Percentiles rank a stretch among this genome's conserved stretches.
Conservation (phyloP, 2,329 filamentous ascomycete species). For the Acrodontium crateriforme region DNA sequence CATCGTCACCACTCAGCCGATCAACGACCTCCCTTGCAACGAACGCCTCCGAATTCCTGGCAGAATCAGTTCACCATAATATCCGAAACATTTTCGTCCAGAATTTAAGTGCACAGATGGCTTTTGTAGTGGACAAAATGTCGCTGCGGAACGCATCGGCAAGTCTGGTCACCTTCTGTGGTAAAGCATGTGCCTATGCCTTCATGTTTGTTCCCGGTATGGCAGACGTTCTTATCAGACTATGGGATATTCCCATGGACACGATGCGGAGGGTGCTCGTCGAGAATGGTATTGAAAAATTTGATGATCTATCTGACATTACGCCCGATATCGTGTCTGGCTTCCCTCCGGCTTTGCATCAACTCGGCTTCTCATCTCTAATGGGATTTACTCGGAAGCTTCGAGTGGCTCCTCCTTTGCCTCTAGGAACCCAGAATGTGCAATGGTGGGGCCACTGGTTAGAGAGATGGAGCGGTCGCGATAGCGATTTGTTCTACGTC, state of each 20-base stretch:
- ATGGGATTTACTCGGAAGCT: constrained; percentile 46
- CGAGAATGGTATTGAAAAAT: constrained; percentile 49
- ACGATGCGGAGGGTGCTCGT: constrained; percentile 57
- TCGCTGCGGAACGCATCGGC: constrained; percentile 59
- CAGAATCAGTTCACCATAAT: constrained; percentile 72
- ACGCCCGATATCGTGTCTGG: constrained; percentile 52
- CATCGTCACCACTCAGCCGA: constrained; percentile 31
- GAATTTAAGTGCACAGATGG: constrained; percentile 71
- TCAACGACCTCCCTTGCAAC: constrained; percentile 47
- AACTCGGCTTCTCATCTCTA: constrained; percentile 50
- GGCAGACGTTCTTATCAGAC: constrained; percentile 65
- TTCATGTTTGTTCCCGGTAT: constrained; percentile 87
- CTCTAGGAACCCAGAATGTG: constrained; percentile 57
- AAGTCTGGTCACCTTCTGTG: constrained; percentile 63
- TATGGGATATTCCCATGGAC: constrained; percentile 62
- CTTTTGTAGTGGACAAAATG: constrained; percentile 79
- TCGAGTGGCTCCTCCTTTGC: constrained; percentile 50
- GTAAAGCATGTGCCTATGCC: constrained; percentile 80
- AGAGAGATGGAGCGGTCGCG: constrained; percentile 70
- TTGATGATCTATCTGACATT: constrained; percentile 29
- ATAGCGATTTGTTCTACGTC: constrained; percentile 82
- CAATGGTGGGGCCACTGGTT: constrained; percentile 78
- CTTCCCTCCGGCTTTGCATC: constrained; percentile 55
- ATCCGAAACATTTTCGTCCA: constrained; percentile 74
- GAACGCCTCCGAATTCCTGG: constrained; percentile 51